These are phyloP conservation scores for Wickerhamomyces mucosus DNA, from an alignment of 805 yeast genomes.

Conservation along the genomic window DNA sequence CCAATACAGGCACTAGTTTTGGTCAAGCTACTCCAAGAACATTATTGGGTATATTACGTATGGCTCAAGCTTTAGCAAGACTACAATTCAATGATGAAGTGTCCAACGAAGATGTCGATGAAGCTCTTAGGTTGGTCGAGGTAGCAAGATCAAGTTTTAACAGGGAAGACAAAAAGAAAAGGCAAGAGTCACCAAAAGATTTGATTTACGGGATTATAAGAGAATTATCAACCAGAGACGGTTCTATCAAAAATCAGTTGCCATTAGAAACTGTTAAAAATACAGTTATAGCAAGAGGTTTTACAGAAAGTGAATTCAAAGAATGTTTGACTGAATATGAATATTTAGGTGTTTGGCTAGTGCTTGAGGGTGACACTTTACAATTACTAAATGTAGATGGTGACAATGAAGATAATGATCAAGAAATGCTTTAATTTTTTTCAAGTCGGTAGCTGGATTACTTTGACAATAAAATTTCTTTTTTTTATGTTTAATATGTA, in stretches of 20 bases:
- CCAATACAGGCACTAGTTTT: conserved; percentile 60
- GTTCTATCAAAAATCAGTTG: conserved; percentile 23
- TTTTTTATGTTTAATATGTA: no score
- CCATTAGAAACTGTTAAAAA: conserved; percentile 43
- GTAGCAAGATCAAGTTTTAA: conserved; percentile 77
- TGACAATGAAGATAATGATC: conserved; percentile 16
- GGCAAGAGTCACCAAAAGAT: conserved; percentile 59
- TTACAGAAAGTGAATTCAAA: conserved; percentile 66
- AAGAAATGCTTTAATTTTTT: conserved; percentile 7
- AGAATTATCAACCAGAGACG: conserved; percentile 37
- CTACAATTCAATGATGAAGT: conserved; percentile 73
- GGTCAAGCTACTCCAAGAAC: conserved; percentile 96
- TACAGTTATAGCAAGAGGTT: conserved; percentile 71
- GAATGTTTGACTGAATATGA: conserved; percentile 71
- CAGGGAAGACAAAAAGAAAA: conserved; percentile 39
- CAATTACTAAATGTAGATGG: conserved; percentile 38
- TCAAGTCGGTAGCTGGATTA: not conserved
- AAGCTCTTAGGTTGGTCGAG: conserved; percentile 78
- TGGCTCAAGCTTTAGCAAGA: conserved; percentile 92
- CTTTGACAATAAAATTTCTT: not conserved
- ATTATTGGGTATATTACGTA: conserved; percentile 77
- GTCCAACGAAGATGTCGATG: conserved; percentile 78
- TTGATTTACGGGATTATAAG: conserved; percentile 66
- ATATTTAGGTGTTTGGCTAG: conserved; percentile 65
- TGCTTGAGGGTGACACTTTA: conserved; percentile 55